Evolutionary conservation across 306 rosid genomes (phyloP), one percentile per base, ranked within the genome.

Genomic region (Prunus armeniaca): DNA sequence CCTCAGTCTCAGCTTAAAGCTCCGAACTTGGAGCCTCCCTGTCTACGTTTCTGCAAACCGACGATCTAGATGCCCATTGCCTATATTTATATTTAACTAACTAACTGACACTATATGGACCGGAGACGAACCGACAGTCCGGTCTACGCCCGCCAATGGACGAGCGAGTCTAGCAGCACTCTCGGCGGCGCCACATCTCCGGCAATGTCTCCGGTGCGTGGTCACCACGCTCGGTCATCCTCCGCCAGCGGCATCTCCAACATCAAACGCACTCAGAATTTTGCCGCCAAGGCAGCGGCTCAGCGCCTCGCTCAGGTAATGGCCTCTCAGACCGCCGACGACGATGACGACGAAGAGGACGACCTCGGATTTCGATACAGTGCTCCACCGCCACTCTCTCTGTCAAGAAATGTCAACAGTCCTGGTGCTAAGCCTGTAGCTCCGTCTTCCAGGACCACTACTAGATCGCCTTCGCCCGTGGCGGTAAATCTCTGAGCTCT

Each of bases 291-390:
- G 84, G 98, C 98, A 32, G 98, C 98, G 1, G 96, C 98, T 61
- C 96, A 94, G 83, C 94, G 97, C 65, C 97, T 94, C n/a, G 96
- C 98, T 8, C 96, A 91, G 87, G 98, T 94, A 65, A 94, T 94
- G 97, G 97, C 98, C 69, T 94, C 98, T 25, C 98, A 94, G 88
- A 79, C 91, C 54, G 84, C 93, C 50, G 96, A 34, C 34, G 89
- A 83, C 12, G 87, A 88, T 9, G 87, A 80, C 61, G 94, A 90
- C 3, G 97, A 91, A 1, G 91, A 86, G 6, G 97, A 87, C n/a
- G 92, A 90, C 85, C 81, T 91, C 20, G 98, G 91, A 28, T 91
- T 94, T 85, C 91, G 97, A n/a, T 94, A 89, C 90, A 86, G 84
- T 77, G 97, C 95, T 84, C 96, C 96, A 73, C 97, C 98, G 2